Base-by-base conservation (phyloP, 169 alveolate genomes). In the Plasmodium chabaudi region DNA sequence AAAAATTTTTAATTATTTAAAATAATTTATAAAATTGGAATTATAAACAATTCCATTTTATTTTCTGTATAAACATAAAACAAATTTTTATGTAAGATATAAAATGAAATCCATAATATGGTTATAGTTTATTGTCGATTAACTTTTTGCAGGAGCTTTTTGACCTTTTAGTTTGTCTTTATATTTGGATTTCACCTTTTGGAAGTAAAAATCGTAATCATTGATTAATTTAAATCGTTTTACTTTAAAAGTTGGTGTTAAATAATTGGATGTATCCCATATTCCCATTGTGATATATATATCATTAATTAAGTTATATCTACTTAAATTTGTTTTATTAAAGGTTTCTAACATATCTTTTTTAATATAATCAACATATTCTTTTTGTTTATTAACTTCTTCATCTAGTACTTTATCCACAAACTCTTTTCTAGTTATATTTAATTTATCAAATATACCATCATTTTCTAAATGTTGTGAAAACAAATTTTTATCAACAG, bases 181-280 rank as follows among this genome's bases (percentile, higher is more conserved):
- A 23, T 75, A 63, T 1, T 13, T 13, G 9, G 61, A 42, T 17
- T 75, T 61, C 5, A 47, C 27, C 5, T 82, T 56, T 10, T 82
- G 59, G 6, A 82, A 55, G 65, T 21, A 82, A 47, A 46, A 51
- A 0, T 67, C 44, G 25, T 55, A 82, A 69, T 82, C 90, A n/a
- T 56, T 67, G 42, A 82, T 21, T 10, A 82, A 61, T 9, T 39
- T 12, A 59, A 82, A 82, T 53, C 82, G 39, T 19, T 49, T 53
- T 13, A 82, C 53, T 46, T 82, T 82, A 47, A 67, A 46, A 1
- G 90, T 82, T 1, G 79, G 90, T 12, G 90, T 82, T 13, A 82
- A 15, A 44, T 82, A 82, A 49, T 82, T 68, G 63, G 57, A 15
- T 12, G 72, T 67, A 42, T 65, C 72, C 90, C 90, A 82, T 5